A percentile compares a stretch with the other conserved stretches of the same genome.
These are phyloP conservation scores for Populus hybrid DNA, from an alignment of 441 rosid species.

Conservation along the genomic window DNA sequence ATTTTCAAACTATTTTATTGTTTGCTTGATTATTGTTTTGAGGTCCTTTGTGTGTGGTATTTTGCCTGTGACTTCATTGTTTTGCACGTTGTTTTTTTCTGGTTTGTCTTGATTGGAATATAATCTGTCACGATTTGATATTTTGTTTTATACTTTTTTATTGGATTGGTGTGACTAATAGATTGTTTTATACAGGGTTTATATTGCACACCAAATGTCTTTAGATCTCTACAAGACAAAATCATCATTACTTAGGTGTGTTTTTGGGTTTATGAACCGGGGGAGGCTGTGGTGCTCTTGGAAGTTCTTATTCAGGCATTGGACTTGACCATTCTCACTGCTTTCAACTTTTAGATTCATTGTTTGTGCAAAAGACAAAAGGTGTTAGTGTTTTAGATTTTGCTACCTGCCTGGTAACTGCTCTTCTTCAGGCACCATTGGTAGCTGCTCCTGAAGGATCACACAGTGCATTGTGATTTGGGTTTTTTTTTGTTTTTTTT, in stretches of 20 bases:
- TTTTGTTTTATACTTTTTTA: not conserved
- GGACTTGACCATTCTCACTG: slow-evolving; percentile 50
- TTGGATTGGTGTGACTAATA: slow-evolving; percentile 25
- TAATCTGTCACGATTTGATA: no score
- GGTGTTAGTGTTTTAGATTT: not conserved
- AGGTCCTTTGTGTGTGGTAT: no score
- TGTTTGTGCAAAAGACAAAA: not conserved
- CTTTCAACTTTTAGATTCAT: not conserved
- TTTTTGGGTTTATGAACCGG: slow-evolving; percentile 60
- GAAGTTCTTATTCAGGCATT: slow-evolving; percentile 53
- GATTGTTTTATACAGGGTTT: slow-evolving; percentile 43
- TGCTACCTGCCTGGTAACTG: not conserved
- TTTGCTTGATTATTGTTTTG: no score
- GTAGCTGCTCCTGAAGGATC: not conserved
- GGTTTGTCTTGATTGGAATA: no score
- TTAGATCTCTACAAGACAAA: slow-evolving; percentile 46
- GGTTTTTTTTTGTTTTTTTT: not conserved
- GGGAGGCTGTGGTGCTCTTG: slow-evolving; percentile 64
- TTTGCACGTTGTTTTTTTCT: no score
- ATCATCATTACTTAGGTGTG: slow-evolving; percentile 41
- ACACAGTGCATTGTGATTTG: not conserved
- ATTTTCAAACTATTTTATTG: no score
- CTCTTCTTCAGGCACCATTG: not conserved
- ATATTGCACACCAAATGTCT: slow-evolving; percentile 62
- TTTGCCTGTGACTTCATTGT: no score